Evolutionary conservation across 805 yeast genomes (phyloP).

Genomic region (Tetrapisispora phaffii): DNA sequence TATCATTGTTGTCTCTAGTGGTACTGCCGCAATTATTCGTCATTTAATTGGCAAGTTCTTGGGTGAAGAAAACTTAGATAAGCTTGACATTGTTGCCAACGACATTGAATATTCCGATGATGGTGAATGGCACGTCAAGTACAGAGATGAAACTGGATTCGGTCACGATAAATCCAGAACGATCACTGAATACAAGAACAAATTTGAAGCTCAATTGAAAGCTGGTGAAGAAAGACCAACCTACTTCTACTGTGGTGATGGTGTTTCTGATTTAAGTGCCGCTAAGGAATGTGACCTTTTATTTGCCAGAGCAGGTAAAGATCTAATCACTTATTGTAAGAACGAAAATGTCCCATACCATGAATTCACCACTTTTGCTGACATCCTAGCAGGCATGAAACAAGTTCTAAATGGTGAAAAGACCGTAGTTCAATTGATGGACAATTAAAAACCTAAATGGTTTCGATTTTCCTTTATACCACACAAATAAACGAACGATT

Average conservation of each 20-base stretch:
- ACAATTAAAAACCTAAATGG: slow-evolving; percentile 11
- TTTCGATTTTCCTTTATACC: too few species aligned
- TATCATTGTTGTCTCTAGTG: slow-evolving; percentile 78
- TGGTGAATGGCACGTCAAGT: slow-evolving; percentile 72
- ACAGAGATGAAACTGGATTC: slow-evolving; percentile 73
- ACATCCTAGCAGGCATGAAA: slow-evolving; percentile 56
- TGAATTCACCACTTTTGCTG: slow-evolving; percentile 68
- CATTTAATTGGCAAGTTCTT: slow-evolving; percentile 66
- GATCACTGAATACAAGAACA: slow-evolving; percentile 40
- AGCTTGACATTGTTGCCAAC: slow-evolving; percentile 76
- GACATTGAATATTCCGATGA: slow-evolving; percentile 49
- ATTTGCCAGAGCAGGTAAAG: slow-evolving; percentile 89
- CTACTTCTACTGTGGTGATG: slow-evolving; percentile 93
- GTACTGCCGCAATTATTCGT: slow-evolving; percentile 86
- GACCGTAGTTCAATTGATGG: slow-evolving; percentile 27
- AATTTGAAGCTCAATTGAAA: slow-evolving; percentile 22
- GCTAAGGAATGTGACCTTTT: slow-evolving; percentile 89
- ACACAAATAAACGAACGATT: too few species aligned
- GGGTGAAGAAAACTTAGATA: slow-evolving; percentile 62
- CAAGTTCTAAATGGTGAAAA: slow-evolving; percentile 36
- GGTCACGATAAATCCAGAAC: slow-evolving; percentile 93
- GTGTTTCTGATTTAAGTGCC: slow-evolving; percentile 90
- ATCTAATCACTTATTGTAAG: slow-evolving; percentile 75
- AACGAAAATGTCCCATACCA: slow-evolving; percentile 74
- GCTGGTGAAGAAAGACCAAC: slow-evolving; percentile 41